Conservation (phyloP, 2,329 filamentous ascomycete species). For the Colletotrichum sp. region DNA sequence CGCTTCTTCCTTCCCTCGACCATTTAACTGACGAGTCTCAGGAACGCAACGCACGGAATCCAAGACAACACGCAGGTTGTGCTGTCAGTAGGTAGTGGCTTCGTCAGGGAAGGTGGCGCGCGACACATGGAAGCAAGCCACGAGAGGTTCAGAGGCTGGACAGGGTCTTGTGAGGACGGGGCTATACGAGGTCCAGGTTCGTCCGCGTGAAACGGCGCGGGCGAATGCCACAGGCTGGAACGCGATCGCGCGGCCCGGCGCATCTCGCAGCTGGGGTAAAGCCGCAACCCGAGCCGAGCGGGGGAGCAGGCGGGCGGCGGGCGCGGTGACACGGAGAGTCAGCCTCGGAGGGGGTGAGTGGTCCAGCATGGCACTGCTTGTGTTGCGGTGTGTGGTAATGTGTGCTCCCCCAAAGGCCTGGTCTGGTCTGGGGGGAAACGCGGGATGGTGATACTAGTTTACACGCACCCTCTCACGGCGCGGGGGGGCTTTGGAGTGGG, state of each 20-base stretch:
- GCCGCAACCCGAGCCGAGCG: slow-evolving; percentile 8
- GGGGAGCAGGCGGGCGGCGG: not conserved
- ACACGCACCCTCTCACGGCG: not conserved
- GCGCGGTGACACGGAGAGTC: not conserved
- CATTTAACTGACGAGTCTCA: not conserved
- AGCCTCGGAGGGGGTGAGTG: not conserved
- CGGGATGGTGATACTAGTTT: not conserved
- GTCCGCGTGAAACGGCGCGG: not conserved
- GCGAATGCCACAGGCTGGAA: not conserved
- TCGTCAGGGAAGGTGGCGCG: not conserved
- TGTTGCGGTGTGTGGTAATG: not conserved
- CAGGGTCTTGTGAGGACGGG: not conserved
- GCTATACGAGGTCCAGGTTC: not conserved
- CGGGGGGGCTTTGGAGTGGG: not conserved
- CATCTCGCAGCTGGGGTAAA: slow-evolving; percentile 2
- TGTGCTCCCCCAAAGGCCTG: not conserved
- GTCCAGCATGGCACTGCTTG: not conserved
- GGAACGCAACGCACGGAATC: not conserved
- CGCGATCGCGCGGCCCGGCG: slow-evolving; percentile 15
- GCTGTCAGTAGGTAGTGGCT: not conserved
- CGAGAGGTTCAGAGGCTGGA: not conserved
- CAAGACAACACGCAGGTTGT: not conserved
- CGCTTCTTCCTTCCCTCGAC: not conserved
- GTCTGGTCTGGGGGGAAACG: not conserved
- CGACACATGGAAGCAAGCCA: not conserved